Percentiles rank a stretch among this genome's conserved stretches.
These are phyloP conservation scores for Colletotrichum sp. DNA, from an alignment of 2,329 filamentous ascomycete species.

Conservation along the genomic window DNA sequence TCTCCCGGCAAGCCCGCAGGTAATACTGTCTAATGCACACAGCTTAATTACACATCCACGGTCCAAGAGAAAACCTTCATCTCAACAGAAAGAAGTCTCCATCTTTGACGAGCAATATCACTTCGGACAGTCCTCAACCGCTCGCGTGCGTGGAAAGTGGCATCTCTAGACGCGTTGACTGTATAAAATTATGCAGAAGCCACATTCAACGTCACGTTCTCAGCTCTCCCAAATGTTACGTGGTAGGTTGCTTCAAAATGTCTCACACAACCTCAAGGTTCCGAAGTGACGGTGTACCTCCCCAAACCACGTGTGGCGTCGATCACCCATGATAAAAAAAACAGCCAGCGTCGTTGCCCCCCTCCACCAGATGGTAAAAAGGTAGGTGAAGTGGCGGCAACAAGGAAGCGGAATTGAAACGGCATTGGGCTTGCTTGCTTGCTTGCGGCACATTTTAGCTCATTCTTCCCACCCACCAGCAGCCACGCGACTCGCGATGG, in stretches of 20 bases:
- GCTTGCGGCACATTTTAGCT: background rate
- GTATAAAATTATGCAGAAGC: background rate
- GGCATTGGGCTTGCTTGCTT: background rate
- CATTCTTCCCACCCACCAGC: background rate
- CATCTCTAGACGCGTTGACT: background rate
- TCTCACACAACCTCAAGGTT: background rate
- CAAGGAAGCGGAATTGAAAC: background rate
- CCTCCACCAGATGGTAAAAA: background rate
- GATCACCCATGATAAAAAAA: background rate
- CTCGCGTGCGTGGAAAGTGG: background rate
- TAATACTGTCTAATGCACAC: background rate
- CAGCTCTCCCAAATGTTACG: background rate
- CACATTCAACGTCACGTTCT: background rate
- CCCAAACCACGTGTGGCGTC: background rate
- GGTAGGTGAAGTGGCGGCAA: background rate
- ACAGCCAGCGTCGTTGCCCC: background rate
- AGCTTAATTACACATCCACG: background rate
- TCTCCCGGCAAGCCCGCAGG: background rate
- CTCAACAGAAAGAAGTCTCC: background rate
- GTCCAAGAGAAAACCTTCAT: background rate
- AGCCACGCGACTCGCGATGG: background rate
- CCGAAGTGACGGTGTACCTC: background rate
- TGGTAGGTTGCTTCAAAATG: background rate
- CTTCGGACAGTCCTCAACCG: background rate
- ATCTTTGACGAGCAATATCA: rapidly evolving